These are phyloP conservation scores for Cupressus sempervirens DNA, from an alignment of 75 land plant genomes.

Conservation along the genomic window DNA sequence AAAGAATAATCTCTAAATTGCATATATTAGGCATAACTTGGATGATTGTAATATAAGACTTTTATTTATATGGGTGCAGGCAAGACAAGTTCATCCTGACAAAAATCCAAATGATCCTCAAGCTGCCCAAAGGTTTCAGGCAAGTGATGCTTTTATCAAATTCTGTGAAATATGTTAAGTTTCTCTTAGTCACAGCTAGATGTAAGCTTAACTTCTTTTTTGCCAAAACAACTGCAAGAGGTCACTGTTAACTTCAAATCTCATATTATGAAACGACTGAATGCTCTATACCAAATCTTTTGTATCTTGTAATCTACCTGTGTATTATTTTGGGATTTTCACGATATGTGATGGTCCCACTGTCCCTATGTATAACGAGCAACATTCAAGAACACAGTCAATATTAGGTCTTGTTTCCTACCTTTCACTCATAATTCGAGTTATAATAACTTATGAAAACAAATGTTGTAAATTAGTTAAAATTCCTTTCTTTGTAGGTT, in stretches of 20 bases:
- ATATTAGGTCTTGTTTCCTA: not conserved
- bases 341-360: not conserved
- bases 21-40: not conserved
- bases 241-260: not conserved
- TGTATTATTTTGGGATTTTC: not conserved
- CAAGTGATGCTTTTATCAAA: conserved; percentile 6
- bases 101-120: conserved; percentile 78
- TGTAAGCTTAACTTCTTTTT: not conserved
- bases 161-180: not conserved
- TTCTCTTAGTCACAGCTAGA: not conserved
- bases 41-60: not conserved
- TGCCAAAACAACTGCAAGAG: not conserved
- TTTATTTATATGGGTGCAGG: conserved; percentile 29
- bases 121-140: conserved; percentile 49
- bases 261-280: conserved; percentile 4
- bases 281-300: not conserved
- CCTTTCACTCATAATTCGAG: not conserved
- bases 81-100: conserved; percentile 77
- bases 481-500: not conserved
- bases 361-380: not conserved
- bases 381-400: not conserved
- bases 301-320: not conserved
- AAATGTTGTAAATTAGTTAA: not conserved
- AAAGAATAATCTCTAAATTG: not conserved
- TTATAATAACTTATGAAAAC: not conserved